A percentile compares a stretch with the other conserved stretches of the same genome.
Evolutionary conservation across 1,139 yeast species (phyloP).

Genomic region (Zygosaccharomyces pseudobailii): DNA sequence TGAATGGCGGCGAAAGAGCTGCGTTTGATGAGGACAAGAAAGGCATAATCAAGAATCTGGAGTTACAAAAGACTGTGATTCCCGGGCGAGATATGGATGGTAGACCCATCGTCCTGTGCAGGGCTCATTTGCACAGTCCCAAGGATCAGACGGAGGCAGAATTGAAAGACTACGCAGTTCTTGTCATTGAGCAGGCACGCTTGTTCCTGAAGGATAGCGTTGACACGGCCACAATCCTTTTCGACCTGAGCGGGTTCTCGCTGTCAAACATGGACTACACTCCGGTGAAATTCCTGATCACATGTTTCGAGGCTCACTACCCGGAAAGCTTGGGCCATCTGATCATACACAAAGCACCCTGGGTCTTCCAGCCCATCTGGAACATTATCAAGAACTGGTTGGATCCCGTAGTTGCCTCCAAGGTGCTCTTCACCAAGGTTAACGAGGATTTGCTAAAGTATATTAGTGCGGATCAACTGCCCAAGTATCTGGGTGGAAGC

Average conservation of each 20-base stretch:
- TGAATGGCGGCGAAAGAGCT: slow-evolving; percentile 57
- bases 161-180: slow-evolving; percentile 59
- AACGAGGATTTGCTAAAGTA: slow-evolving; percentile 53
- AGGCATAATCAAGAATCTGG: slow-evolving; percentile 38
- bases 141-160: slow-evolving; percentile 65
- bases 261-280: slow-evolving; percentile 78
- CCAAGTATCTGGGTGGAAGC: slow-evolving; percentile 63
- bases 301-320: slow-evolving; percentile 79
- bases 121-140: slow-evolving; percentile 70
- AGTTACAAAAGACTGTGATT: slow-evolving; percentile 56
- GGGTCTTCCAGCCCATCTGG: slow-evolving; percentile 88
- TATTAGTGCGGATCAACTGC: slow-evolving; percentile 51
- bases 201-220: slow-evolving; percentile 57
- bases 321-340: slow-evolving; percentile 79
- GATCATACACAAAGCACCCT: slow-evolving; percentile 82
- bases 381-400: slow-evolving; percentile 78
- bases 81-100: slow-evolving; percentile 60
- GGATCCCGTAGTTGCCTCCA: slow-evolving; percentile 83
- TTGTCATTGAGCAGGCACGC: slow-evolving; percentile 67
- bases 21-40: slow-evolving; percentile 29
- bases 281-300: slow-evolving; percentile 73
- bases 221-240: slow-evolving; percentile 68
- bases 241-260: slow-evolving; percentile 71
- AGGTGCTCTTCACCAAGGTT: slow-evolving; percentile 66
- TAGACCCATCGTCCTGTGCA: slow-evolving; percentile 66